Base-by-base conservation (phyloP, 73 alveolate genomes). In the Uronychia setigera region DNA sequence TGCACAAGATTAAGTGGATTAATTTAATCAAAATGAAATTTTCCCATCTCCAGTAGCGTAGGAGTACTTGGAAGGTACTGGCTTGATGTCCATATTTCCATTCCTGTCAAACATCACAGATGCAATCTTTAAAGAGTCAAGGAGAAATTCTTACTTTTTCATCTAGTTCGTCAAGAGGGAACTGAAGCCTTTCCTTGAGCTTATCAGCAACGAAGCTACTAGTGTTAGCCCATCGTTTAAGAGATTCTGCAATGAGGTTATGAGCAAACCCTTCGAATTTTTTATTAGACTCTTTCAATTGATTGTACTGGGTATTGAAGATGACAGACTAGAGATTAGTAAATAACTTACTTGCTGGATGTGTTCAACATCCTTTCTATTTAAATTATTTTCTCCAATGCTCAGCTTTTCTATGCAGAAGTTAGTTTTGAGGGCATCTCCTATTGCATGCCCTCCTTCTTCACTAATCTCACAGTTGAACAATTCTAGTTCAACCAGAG, bases 191-290 rank as follows among this genome's bases (percentile, higher is more conserved):
- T 58, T 88, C 93, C 59, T 60, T 67, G 26, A 92, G 88, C 67
- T 92, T 92, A 28, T 89, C 95, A 27, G 88, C 87, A 31, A 92
- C 97, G 60, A 92, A 92, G 27, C 83, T 89, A 30, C 91, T 60
- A 28, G 78, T 67, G 29, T 31, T 5, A 28, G 94, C 92, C 97
- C 97, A 92, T 79, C 94, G 79, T 34, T 85, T 92, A 31, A 92
- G 60, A 57, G 90, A 59, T 80, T 92, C 97, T 0, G 95, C 92
- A 29, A 92, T 92, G 33, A 92, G 76, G 81, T 90, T 90, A 81
- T 89, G 94, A 29, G 95, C 97, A 76, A 92, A 92, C 0, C 90
- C 95, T 57, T 92, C 95, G 76, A 92, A 92, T 76, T 92, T 88
- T 86, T 83, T 81, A 80, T 92, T 92, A 0, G 95, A 78, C 31